Evolutionary conservation across 2,329 filamentous ascomycete species (phyloP).

Genomic region (Penicillium sp.): DNA sequence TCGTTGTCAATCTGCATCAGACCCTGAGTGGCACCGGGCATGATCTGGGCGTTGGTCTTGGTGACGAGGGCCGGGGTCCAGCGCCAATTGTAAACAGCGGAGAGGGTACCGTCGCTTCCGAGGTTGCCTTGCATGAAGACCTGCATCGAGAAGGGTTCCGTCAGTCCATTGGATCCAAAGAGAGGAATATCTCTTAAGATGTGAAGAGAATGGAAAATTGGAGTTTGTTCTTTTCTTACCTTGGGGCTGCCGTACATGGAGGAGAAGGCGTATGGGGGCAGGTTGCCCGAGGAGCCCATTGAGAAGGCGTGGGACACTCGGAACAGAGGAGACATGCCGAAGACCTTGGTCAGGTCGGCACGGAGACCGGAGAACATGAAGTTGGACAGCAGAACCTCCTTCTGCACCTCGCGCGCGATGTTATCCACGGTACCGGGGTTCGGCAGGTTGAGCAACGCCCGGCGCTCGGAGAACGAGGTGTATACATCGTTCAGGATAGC

Average conservation of each 20-base stretch:
- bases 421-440: constrained; percentile 94
- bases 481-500: constrained; percentile 76
- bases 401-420: constrained; percentile 88
- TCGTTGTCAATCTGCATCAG: constrained; percentile 96
- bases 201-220: constrained; percentile 9
- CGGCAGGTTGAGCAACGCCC: constrained; percentile 83
- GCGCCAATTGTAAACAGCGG: constrained; percentile 90
- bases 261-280: constrained; percentile 94
- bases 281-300: constrained; percentile 79
- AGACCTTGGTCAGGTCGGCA: constrained; percentile 95
- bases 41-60: constrained; percentile 87
- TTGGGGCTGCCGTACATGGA: constrained; percentile 92
- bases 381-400: constrained; percentile 95
- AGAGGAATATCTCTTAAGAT: neutral
- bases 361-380: constrained; percentile 95
- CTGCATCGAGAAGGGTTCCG: constrained; percentile 54
- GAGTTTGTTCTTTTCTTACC: constrained; percentile 60
- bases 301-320: constrained; percentile 97
- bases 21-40: constrained; percentile 76
- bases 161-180: neutral
- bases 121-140: constrained; percentile 94
- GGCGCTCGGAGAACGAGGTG: constrained; percentile 80
- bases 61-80: constrained; percentile 81
- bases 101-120: constrained; percentile 88
- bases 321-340: constrained; percentile 92